Evolutionary conservation across 2,329 filamentous ascomycete species (phyloP).

Genomic region (Fonsecaea nubica): DNA sequence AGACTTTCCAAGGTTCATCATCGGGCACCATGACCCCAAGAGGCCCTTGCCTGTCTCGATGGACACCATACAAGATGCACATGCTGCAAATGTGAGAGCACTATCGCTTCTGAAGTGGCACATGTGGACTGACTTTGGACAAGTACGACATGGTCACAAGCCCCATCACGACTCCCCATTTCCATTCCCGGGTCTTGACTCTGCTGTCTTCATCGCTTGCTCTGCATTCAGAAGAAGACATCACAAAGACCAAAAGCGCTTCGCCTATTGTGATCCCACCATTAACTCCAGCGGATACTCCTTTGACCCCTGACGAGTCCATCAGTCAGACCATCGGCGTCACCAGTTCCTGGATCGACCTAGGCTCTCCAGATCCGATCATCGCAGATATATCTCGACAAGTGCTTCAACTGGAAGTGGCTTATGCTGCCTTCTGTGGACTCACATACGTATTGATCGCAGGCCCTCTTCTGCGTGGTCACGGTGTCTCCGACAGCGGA

Average conservation of each 20-base stretch:
- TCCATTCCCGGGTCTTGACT: slow-evolving; percentile 64
- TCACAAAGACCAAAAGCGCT: slow-evolving; percentile 52
- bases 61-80: slow-evolving; percentile 60
- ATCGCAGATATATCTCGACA: slow-evolving; percentile 87
- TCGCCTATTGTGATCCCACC: slow-evolving; percentile 50
- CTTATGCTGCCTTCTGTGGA: slow-evolving; percentile 95
- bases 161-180: slow-evolving; percentile 66
- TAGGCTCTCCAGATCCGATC: slow-evolving; percentile 80
- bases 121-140: slow-evolving; percentile 30
- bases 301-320: slow-evolving; percentile 81
- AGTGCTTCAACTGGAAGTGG: slow-evolving; percentile 86
- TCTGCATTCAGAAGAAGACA: slow-evolving; percentile 49
- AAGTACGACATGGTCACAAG: slow-evolving; percentile 71
- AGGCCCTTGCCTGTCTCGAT: slow-evolving; percentile 57
- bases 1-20: slow-evolving; percentile 59
- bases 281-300: slow-evolving; percentile 54
- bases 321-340: slow-evolving; percentile 78
- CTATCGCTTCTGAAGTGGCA: slow-evolving; percentile 11
- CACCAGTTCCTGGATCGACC: slow-evolving; percentile 90
- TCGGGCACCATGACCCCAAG: slow-evolving; percentile 67
- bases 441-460: slow-evolving; percentile 81
- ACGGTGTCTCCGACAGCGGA: slow-evolving; percentile 56
- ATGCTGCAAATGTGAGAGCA: slow-evolving; percentile 60
- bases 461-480: slow-evolving; percentile 72
- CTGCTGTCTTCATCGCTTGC: slow-evolving; percentile 60